Evolutionary conservation across 345 rosid genomes (phyloP).

Genomic region (Lepidium africanum): DNA sequence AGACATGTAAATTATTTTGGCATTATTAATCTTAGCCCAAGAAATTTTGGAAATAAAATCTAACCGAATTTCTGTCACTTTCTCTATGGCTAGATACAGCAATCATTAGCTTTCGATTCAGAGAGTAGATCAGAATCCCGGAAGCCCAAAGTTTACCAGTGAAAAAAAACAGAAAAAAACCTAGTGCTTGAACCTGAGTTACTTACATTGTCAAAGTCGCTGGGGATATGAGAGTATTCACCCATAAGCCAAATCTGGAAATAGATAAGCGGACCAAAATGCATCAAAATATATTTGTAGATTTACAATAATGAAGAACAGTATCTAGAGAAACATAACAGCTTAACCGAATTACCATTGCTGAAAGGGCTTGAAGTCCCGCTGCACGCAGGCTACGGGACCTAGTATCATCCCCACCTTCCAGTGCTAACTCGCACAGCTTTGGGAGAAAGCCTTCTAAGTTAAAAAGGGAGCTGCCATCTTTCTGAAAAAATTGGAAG

Average conservation of each 20-base stretch:
- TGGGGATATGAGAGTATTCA: slow-evolving; percentile 55
- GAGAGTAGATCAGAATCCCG: not conserved
- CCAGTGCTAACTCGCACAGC: slow-evolving; percentile 77
- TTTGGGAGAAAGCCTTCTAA: slow-evolving; percentile 88
- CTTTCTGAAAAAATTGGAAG: slow-evolving; percentile 53
- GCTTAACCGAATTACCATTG: slow-evolving; percentile 52
- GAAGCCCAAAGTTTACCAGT: not conserved
- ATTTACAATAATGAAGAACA: not conserved
- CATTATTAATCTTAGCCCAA: not conserved
- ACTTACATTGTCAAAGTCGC: slow-evolving; percentile 32
- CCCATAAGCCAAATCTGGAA: slow-evolving; percentile 47
- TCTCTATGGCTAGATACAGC: not conserved
- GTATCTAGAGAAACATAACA: not conserved
- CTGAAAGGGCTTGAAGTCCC: slow-evolving; percentile 83
- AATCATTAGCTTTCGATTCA: not conserved
- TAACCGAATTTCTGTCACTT: not conserved
- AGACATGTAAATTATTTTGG: not conserved
- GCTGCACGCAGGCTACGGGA: slow-evolving; percentile 51
- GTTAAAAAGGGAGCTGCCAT: slow-evolving; percentile 76
- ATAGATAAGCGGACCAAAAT: slow-evolving; percentile 20
- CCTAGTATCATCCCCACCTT: slow-evolving; percentile 70
- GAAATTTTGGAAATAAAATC: not conserved
- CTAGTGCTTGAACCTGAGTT: not conserved
- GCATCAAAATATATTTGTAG: slow-evolving; percentile 19
- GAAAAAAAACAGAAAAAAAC: not conserved